A percentile compares a stretch with the other conserved stretches of the same genome.
Conservation (phyloP, 1,139 yeast species). For the Suhomyces wounanorum region DNA sequence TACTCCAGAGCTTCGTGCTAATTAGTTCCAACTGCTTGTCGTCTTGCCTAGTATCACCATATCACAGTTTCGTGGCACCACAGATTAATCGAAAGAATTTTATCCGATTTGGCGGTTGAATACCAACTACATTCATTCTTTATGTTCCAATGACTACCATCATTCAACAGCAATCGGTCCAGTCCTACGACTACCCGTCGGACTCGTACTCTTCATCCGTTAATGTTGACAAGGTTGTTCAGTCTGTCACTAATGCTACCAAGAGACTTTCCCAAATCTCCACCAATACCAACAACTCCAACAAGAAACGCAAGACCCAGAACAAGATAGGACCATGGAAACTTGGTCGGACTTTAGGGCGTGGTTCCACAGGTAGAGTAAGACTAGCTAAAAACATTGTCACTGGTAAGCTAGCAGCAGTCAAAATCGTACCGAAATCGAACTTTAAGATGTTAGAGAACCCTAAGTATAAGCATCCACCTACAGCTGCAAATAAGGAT, state of each 20-base stretch:
- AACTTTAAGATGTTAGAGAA: slow-evolving; percentile 57
- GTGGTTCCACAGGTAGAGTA: slow-evolving; percentile 95
- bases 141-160: slow-evolving; percentile 27
- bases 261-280: slow-evolving; percentile 67
- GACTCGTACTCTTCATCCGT: slow-evolving; percentile 25
- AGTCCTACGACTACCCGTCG: slow-evolving; percentile 22
- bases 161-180: slow-evolving; percentile 25
- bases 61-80: not conserved
- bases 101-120: slow-evolving; percentile 1
- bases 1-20: not conserved
- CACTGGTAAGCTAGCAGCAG: slow-evolving; percentile 92
- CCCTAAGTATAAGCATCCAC: slow-evolving; percentile 41
- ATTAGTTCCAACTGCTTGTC: slow-evolving; percentile 14
- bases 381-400: slow-evolving; percentile 82
- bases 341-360: slow-evolving; percentile 88
- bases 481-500: slow-evolving; percentile 36
- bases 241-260: slow-evolving; percentile 62
- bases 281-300: slow-evolving; percentile 49
- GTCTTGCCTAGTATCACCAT: slow-evolving; percentile 13
- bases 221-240: slow-evolving; percentile 50
- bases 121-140: slow-evolving; percentile 16
- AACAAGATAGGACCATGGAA: slow-evolving; percentile 96
- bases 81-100: not conserved
- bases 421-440: slow-evolving; percentile 91
- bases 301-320: slow-evolving; percentile 58